These are phyloP conservation scores for Alternaria atra DNA, from an alignment of 2,329 filamentous ascomycete species.

Conservation along the genomic window DNA sequence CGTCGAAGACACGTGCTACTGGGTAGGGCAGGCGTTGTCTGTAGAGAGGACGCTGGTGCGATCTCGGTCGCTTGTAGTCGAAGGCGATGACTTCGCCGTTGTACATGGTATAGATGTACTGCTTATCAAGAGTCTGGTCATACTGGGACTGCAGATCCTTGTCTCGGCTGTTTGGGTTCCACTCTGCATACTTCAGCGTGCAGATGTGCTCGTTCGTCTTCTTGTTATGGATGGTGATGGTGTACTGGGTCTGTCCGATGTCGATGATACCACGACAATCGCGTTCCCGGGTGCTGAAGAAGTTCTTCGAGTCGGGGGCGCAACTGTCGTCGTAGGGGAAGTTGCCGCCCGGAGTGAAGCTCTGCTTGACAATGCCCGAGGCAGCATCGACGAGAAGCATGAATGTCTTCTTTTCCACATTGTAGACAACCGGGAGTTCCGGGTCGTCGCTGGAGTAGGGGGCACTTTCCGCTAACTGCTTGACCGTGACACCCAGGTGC, in stretches of 20 bases:
- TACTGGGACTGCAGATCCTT: constrained; percentile 88
- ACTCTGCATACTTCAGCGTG: constrained; percentile 91
- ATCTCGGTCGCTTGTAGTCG: constrained; percentile 66
- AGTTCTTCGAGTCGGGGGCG: constrained; percentile 66
- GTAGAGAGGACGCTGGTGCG: constrained; percentile 43
- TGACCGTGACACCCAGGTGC: constrained; percentile 77
- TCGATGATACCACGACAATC: constrained; percentile 84
- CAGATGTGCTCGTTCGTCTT: constrained; percentile 80
- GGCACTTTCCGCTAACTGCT: constrained; percentile 83
- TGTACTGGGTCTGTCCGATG: constrained; percentile 88
- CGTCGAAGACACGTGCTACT: constrained; percentile 87
- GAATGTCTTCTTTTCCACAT: constrained; percentile 87
- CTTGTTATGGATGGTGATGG: constrained; percentile 80
- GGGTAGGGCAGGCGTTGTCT: constrained; percentile 74
- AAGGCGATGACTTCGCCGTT: constrained; percentile 86
- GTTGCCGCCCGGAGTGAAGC: constrained; percentile 78
- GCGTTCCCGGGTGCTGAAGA: constrained; percentile 58
- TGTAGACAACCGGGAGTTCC: constrained; percentile 78
- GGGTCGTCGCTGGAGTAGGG: constrained; percentile 78
- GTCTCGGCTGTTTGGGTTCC: constrained; percentile 92
- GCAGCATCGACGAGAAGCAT: constrained; percentile 89
- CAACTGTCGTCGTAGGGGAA: constrained; percentile 79
- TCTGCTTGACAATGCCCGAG: constrained; percentile 82
- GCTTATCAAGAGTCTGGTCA: constrained; percentile 78
- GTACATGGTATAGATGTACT: constrained; percentile 86